A percentile compares a stretch with the other conserved stretches of the same genome.
phyloP scores from a whole-genome alignment of 192 early-diverging fungal species.

The Pilobolus umbonatus region DNA sequence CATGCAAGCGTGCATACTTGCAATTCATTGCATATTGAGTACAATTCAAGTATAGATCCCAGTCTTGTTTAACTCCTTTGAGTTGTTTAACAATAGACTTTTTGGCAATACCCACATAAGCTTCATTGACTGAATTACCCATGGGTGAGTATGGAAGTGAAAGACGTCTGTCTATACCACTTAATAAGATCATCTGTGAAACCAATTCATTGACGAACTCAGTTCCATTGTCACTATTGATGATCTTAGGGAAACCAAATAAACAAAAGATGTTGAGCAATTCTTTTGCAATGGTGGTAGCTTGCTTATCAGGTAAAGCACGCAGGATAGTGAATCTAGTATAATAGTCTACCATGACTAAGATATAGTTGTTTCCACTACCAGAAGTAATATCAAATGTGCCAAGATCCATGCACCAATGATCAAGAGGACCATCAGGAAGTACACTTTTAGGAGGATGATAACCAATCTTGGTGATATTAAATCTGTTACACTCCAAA shows the following conservation, averaged over 20 bases:
- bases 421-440: background rate
- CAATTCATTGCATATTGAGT: too few species aligned
- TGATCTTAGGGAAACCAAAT: conserved; percentile 26
- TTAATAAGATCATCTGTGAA: too few species aligned
- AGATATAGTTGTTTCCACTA: background rate
- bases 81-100: too few species aligned
- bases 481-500: background rate
- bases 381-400: background rate
- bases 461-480: background rate
- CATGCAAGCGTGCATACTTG: too few species aligned
- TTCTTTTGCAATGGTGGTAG: background rate
- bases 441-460: background rate
- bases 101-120: too few species aligned
- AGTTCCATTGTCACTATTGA: conserved; percentile 39
- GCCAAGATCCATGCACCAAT: background rate
- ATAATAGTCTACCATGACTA: conserved; percentile 28
- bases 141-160: too few species aligned
- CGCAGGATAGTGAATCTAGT: conserved; percentile 23
- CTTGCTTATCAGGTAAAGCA: conserved; percentile 14
- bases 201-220: conserved; percentile 44
- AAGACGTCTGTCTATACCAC: too few species aligned
- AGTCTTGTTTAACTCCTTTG: too few species aligned
- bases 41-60: too few species aligned
- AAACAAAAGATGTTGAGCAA: conserved; percentile 18
- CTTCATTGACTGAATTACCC: too few species aligned